Evolutionary conservation across 148 eudicot genomes (phyloP).

Genomic region (Rhododendron henanense): DNA sequence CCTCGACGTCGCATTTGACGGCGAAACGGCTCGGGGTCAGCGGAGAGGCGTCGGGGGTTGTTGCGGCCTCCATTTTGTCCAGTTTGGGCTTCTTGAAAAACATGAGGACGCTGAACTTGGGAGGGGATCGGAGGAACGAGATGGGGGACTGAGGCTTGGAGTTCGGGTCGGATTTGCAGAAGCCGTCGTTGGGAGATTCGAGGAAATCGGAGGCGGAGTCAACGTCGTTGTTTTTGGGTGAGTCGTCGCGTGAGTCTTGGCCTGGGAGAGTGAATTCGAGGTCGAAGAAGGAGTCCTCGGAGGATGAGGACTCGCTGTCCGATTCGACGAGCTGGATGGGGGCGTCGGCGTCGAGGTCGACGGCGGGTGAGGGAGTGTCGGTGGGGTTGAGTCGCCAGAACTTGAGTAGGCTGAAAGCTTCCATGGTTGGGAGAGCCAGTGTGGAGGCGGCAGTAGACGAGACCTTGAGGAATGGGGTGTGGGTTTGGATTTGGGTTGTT

Average conservation of each 20-base stretch:
- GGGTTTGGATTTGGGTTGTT: not conserved
- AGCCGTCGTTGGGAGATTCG: not conserved
- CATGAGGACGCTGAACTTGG: not conserved
- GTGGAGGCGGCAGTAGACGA: not conserved
- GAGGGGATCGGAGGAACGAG: not conserved
- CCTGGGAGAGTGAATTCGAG: not conserved
- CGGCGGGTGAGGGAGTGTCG: not conserved
- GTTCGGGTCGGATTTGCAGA: not conserved
- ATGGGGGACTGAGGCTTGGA: not conserved
- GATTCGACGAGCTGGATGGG: not conserved
- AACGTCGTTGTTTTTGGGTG: not conserved
- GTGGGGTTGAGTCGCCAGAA: constrained; percentile 43
- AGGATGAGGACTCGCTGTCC: not conserved
- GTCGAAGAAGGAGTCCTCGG: not conserved
- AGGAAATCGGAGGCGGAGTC: not conserved
- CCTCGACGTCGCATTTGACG: not conserved
- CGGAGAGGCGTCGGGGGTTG: not conserved
- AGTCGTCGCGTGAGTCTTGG: not conserved
- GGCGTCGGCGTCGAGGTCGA: not conserved
- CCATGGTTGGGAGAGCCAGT: constrained; percentile 35
- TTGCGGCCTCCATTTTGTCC: not conserved
- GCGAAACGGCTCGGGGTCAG: not conserved
- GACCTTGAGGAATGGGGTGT: not conserved
- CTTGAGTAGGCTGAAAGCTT: constrained; percentile 43
- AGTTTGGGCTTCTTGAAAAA: not conserved